Evolutionary conservation across 2,329 filamentous ascomycete species (phyloP).

Genomic region (Colletotrichum magnum): DNA sequence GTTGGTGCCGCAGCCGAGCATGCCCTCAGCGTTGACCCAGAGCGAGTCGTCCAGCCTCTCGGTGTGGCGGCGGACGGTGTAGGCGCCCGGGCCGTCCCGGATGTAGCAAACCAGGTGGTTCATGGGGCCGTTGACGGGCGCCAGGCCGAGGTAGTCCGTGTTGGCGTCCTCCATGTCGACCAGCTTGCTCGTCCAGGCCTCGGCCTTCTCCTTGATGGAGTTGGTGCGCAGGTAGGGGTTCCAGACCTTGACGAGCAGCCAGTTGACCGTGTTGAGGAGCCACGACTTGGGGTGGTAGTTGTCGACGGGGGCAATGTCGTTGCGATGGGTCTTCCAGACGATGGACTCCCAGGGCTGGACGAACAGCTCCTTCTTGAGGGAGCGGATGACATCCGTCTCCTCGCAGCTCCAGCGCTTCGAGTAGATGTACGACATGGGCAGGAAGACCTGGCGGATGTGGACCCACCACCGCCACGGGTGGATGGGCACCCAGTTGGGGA

Average conservation of each 20-base stretch:
- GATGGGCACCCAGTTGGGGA: conserved; percentile 92
- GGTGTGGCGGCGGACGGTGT: conserved; percentile 80
- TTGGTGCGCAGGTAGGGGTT: conserved; percentile 81
- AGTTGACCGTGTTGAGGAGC: conserved; percentile 84
- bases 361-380: conserved; percentile 86
- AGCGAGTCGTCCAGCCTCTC: conserved; percentile 88
- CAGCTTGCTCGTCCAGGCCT: conserved; percentile 85
- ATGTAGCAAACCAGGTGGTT: conserved; percentile 91
- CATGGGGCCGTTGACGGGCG: conserved; percentile 91
- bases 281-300: conserved; percentile 95
- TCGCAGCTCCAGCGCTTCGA: conserved; percentile 86
- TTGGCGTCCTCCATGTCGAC: conserved; percentile 95
- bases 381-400: conserved; percentile 79
- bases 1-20: conserved; percentile 96
- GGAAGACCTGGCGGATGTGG: conserved; percentile 96
- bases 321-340: conserved; percentile 82
- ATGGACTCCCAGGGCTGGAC: conserved; percentile 83
- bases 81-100: conserved; percentile 82
- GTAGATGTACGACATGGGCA: conserved; percentile 92
- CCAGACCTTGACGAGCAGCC: conserved; percentile 84
- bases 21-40: conserved; percentile 92
- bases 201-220: conserved; percentile 77
- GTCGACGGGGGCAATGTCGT: conserved; percentile 83
- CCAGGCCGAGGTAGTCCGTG: conserved; percentile 87
- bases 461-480: conserved; percentile 98